Conservation (phyloP, 208 protist species). For the Acanthamoeba healyi region DNA sequence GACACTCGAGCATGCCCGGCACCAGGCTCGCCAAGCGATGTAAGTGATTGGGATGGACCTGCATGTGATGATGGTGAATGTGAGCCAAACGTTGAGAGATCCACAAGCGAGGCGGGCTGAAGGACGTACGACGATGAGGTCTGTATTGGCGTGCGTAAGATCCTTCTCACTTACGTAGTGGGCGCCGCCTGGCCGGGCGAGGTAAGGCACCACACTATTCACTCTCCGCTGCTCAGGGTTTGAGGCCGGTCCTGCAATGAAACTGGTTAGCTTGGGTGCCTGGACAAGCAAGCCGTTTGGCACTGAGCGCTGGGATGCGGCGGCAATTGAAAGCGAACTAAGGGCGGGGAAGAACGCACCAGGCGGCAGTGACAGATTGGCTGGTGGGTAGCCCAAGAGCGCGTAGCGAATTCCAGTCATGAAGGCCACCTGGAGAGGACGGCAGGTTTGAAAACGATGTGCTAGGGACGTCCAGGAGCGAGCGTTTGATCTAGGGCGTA, state of each 20-base stretch:
- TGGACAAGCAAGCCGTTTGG: too few relatives aligned
- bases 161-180: conserved; percentile 48
- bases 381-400: conserved; percentile 25
- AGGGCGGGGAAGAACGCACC: neutral
- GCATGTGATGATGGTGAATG: too few relatives aligned
- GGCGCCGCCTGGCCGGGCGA: conserved; percentile 16
- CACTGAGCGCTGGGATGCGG: too few relatives aligned
- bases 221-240: neutral
- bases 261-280: too few relatives aligned
- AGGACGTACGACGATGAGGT: conserved; percentile 51
- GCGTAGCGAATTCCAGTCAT: conserved; percentile 56
- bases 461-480: too few relatives aligned
- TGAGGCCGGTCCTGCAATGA: neutral
- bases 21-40: conserved; percentile 21
- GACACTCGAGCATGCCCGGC: conserved; percentile 65
- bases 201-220: neutral
- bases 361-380: neutral
- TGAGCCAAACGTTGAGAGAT: too few relatives aligned
- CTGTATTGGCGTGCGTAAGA: neutral
- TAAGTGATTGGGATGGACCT: conserved; percentile 42
- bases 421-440: neutral
- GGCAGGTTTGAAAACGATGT: too few relatives aligned
- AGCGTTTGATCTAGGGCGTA: neutral
- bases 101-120: neutral
- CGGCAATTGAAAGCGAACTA: too few relatives aligned